These are phyloP conservation scores for Suhomyces maxii DNA, from an alignment of 1,139 yeast species.

Conservation along the genomic window DNA sequence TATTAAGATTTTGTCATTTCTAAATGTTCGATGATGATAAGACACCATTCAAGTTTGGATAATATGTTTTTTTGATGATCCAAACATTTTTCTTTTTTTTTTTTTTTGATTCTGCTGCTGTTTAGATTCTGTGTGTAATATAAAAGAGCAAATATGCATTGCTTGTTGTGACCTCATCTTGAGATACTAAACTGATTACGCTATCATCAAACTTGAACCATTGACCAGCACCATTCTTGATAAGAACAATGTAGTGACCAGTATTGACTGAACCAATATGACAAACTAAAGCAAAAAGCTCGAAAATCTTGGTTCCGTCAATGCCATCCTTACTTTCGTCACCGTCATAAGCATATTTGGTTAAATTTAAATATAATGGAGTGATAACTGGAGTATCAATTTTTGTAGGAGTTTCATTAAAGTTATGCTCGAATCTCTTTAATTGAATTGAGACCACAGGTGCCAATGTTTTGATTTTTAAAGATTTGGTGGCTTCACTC, in stretches of 20 bases:
- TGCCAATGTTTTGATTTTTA: constrained; percentile 68
- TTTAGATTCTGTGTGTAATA: constrained; percentile 50
- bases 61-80: background rate
- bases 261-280: constrained; percentile 93
- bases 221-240: constrained; percentile 66
- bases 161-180: constrained; percentile 62
- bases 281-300: constrained; percentile 80
- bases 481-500: constrained; percentile 68
- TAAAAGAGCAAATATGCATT: constrained; percentile 83
- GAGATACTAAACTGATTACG: constrained; percentile 66
- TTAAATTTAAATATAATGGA: constrained; percentile 71
- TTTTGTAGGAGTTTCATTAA: constrained; percentile 61
- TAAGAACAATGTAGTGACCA: constrained; percentile 86
- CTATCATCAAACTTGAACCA: constrained; percentile 96
- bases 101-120: background rate
- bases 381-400: constrained; percentile 72
- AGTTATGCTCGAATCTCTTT: constrained; percentile 80
- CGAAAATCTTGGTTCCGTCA: constrained; percentile 52
- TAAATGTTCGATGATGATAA: no score
- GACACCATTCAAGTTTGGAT: background rate
- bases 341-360: constrained; percentile 52
- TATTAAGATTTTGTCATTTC: no score
- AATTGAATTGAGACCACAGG: constrained; percentile 81
- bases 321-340: constrained; percentile 15
- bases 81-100: background rate